These are phyloP conservation scores for Strobilomyces dryophilus DNA, from an alignment of 768 basidiomycete species.

Conservation along the genomic window DNA sequence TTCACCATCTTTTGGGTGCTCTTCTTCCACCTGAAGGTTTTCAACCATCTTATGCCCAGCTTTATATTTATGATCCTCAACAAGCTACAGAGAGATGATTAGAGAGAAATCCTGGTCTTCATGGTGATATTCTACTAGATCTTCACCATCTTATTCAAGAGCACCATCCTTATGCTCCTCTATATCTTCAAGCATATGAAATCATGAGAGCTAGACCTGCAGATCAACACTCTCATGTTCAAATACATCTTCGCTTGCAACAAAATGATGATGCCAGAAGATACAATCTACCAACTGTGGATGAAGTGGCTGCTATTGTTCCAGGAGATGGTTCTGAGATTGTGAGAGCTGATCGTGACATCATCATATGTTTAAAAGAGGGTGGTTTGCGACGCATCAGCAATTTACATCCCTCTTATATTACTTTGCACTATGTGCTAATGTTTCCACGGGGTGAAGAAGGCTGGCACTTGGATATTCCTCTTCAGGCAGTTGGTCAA, in stretches of 20 bases:
- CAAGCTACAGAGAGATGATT: too few relatives aligned
- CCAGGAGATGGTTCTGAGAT: conserved; percentile 27
- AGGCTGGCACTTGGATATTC: background rate
- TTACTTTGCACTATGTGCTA: conserved; percentile 4
- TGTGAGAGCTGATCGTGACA: conserved; percentile 1
- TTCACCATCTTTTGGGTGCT: too few relatives aligned
- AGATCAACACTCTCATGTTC: background rate
- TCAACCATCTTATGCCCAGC: too few relatives aligned
- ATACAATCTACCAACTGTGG: conserved; percentile 42
- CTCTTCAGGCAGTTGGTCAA: background rate
- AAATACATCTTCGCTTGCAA: background rate
- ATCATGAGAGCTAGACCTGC: background rate
- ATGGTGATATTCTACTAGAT: background rate
- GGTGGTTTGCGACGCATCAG: background rate
- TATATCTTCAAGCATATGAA: background rate
- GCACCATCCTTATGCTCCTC: background rate
- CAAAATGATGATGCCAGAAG: conserved; percentile 25
- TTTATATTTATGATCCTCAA: too few relatives aligned
- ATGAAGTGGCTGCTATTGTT: conserved; percentile 40
- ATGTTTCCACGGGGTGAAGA: background rate
- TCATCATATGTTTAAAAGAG: background rate
- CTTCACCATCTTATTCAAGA: background rate
- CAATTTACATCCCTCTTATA: conserved; percentile 7
- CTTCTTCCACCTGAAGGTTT: too few relatives aligned
- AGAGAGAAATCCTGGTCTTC: background rate